A percentile compares a stretch with the other conserved stretches of the same genome.
Evolutionary conservation across 805 yeast genomes (phyloP).

Genomic region (Schizosaccharomyces pombe): DNA sequence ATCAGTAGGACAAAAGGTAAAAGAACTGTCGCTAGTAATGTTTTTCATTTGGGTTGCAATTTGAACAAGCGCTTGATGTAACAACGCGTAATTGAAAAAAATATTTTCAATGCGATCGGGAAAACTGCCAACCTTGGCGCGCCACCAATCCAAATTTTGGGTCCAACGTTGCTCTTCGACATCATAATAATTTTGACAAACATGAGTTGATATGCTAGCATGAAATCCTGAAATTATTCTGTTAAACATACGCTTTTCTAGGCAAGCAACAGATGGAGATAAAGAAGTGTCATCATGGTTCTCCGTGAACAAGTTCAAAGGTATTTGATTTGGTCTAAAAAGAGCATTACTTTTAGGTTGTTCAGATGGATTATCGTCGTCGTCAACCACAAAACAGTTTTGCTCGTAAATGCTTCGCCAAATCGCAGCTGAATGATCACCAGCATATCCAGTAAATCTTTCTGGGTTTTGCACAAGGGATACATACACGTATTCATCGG

Average conservation of each 20-base stretch:
- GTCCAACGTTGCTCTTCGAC: slow-evolving; percentile 54
- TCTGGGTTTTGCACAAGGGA: slow-evolving; percentile 78
- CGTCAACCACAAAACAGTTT: slow-evolving; percentile 45
- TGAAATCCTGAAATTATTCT: slow-evolving; percentile 81
- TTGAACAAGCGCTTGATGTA: slow-evolving; percentile 59
- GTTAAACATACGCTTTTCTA: slow-evolving; percentile 75
- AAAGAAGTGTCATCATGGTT: neutral
- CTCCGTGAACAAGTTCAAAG: neutral
- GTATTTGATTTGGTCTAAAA: neutral
- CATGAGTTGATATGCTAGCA: slow-evolving; percentile 80
- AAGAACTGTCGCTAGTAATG: slow-evolving; percentile 24
- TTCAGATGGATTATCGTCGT: neutral
- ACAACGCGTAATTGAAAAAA: slow-evolving; percentile 76
- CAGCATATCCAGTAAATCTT: slow-evolving; percentile 88
- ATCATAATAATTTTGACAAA: slow-evolving; percentile 65
- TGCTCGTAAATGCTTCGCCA: slow-evolving; percentile 87
- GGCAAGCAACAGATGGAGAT: slow-evolving; percentile 23
- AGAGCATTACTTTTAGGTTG: neutral
- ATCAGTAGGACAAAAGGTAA: slow-evolving; percentile 26
- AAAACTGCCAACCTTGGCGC: slow-evolving; percentile 71
- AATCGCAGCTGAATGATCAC: slow-evolving; percentile 70
- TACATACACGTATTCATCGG: slow-evolving; percentile 40
- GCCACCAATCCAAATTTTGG: slow-evolving; percentile 59
- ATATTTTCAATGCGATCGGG: slow-evolving; percentile 77
- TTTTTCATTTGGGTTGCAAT: slow-evolving; percentile 29